Evolutionary conservation across 495 filamentous ascomycete genomes (phyloP).

Genomic region (Thozetella sp.): DNA sequence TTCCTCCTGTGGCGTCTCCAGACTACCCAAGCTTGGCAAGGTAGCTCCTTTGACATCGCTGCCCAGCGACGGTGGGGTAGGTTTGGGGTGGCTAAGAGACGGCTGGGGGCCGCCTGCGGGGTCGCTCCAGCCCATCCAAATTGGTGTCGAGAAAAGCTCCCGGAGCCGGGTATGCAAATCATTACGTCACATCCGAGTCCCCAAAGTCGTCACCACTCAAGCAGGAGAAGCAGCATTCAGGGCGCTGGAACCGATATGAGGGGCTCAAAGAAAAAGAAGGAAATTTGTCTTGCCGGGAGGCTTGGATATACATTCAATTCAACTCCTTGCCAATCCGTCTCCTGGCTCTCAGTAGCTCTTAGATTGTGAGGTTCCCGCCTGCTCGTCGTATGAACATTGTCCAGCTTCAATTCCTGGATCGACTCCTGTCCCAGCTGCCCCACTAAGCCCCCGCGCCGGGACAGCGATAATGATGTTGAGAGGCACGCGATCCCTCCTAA

Average conservation of each 20-base stretch:
- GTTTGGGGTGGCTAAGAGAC: no score
- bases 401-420: no score
- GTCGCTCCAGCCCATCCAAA: not conserved
- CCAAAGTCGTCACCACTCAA: no score
- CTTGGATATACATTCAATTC: not conserved
- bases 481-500: slow-evolving; percentile 1
- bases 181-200: not conserved
- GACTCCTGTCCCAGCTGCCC: no score
- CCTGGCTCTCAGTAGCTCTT: not conserved
- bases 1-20: no score
- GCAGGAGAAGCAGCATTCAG: not conserved
- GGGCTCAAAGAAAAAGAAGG: no score
- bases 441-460: not conserved
- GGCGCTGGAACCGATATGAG: not conserved
- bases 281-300: no score
- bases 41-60: no score
- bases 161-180: not conserved
- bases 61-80: not conserved
- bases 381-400: no score
- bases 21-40: no score
- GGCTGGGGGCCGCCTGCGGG: not conserved
- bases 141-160: not conserved
- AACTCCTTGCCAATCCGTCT: not conserved
- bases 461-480: not conserved
- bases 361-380: no score